Evolutionary conservation across 441 rosid species (phyloP), one percentile per base, ranked within the genome.

Genomic region (Populus hybrid): DNA sequence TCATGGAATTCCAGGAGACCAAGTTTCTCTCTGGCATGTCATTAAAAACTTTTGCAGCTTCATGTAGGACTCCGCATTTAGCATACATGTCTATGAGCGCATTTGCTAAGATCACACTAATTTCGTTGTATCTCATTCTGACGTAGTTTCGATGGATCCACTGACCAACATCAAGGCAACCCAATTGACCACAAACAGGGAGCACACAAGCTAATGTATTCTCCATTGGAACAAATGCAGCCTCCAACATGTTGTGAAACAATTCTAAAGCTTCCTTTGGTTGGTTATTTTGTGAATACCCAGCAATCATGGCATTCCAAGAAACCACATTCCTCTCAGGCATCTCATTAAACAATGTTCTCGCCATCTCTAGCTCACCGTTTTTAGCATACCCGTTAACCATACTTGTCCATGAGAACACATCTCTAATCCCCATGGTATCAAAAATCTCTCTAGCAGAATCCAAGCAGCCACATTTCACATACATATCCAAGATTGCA

Each of bases 241-340:
- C 70, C 24, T 74, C 69, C 24, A 63, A 28, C 70, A 74, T 74
- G 66, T 12, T 14, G 7, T 36, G 50, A 64, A 36, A 74, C 69
- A 63, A 36, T 16, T 16, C 23, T 64, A 74, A 35, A 36, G 76
- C 76, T 36, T 74, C 32, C 76, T 61, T 36, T 0, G 76, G 76
- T 64, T 61, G 69, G 65, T 38, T 38, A 0, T 74, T 35, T 63
- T 74, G 76, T 2, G 76, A 74, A 4, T 74, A 74, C 2, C 69
- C 76, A 61, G 76, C 76, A 74, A 74, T 74, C 76, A 74, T 74
- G 12, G 76, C 76, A 63, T 21, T 74, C 70, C 76, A 74, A 35
- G 76, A 74, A 61, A 74, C 76, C 6, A 8, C 59, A 64, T 74
- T 74, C 70, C 76, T 74, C 61, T 64, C 70, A 3, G 76, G 76